A percentile compares a stretch with the other conserved stretches of the same genome.
Evolutionary conservation across 2,329 filamentous ascomycete genomes (phyloP).

Genomic region (Exophiala sp.): DNA sequence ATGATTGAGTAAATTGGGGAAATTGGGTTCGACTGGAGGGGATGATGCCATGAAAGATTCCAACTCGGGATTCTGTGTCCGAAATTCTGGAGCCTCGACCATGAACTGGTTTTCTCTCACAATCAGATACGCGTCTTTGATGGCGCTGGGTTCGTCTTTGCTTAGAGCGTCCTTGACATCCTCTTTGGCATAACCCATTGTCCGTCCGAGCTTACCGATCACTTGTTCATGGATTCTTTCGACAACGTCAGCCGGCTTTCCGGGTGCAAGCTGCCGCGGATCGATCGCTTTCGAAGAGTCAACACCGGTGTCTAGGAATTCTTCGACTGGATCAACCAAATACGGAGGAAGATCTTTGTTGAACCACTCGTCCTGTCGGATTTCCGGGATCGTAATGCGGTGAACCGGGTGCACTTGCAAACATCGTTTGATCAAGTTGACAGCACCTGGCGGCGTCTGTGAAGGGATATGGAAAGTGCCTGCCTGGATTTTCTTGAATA

Average conservation of each 20-base stretch:
- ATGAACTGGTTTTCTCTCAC: constrained; percentile 97
- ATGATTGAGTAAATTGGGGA: constrained; percentile 28
- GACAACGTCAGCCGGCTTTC: constrained; percentile 72
- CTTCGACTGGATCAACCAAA: constrained; percentile 79
- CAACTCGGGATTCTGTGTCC: constrained; percentile 42
- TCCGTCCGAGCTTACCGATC: constrained; percentile 92
- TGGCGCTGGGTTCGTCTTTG: constrained; percentile 89
- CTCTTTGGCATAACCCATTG: constrained; percentile 93
- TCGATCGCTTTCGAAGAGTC: constrained; percentile 90
- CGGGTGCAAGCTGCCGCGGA: constrained; percentile 73
- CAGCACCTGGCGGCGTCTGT: constrained; percentile 83
- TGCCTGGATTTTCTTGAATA: constrained; percentile 96
- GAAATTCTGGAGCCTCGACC: constrained; percentile 56
- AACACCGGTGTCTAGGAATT: constrained; percentile 90
- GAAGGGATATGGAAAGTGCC: constrained; percentile 89
- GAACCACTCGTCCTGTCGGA: constrained; percentile 93
- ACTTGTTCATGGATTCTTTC: constrained; percentile 90
- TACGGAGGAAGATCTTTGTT: constrained; percentile 80
- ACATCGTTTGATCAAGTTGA: constrained; percentile 79
- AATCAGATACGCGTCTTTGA: constrained; percentile 98
- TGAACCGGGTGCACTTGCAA: constrained; percentile 84
- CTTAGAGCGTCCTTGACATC: constrained; percentile 93
- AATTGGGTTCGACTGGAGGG: constrained; percentile 46
- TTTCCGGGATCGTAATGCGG: constrained; percentile 89
- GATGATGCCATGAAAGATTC: constrained; percentile 56